Conservation (phyloP, 2,329 filamentous ascomycete genomes). For the Trichothecium sympodiale region DNA sequence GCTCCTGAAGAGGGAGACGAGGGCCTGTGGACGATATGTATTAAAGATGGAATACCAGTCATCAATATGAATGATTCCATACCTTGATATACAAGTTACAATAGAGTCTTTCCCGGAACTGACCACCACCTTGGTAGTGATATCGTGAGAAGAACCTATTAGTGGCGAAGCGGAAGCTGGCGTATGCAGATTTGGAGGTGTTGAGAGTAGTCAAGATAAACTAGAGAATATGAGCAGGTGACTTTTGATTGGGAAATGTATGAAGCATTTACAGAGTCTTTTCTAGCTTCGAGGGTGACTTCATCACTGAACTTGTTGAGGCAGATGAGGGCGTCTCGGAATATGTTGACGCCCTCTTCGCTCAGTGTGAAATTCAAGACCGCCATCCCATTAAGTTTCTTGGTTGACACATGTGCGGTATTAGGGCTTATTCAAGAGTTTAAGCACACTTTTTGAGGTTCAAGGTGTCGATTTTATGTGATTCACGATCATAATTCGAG, state of each 20-base stretch:
- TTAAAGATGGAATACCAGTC: conserved; percentile 7
- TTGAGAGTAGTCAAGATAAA: conserved; percentile 67
- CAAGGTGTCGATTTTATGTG: no score
- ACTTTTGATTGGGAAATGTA: background rate
- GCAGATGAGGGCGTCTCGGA: conserved; percentile 65
- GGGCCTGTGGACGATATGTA: conserved; percentile 30
- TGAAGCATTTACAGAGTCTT: conserved; percentile 45
- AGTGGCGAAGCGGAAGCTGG: conserved; percentile 57
- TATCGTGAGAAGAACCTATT: conserved; percentile 65
- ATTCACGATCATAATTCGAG: no score
- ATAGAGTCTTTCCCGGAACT: conserved; percentile 51
- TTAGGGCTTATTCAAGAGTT: no score
- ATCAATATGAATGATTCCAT: no score
- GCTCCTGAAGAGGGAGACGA: conserved; percentile 65
- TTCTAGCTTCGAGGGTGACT: conserved; percentile 62
- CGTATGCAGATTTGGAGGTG: conserved; percentile 70
- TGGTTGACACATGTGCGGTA: no score
- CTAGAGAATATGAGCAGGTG: conserved; percentile 25
- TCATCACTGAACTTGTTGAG: conserved; percentile 71
- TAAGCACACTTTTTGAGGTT: no score
- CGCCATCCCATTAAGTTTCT: conserved; percentile 30
- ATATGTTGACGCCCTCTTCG: conserved; percentile 57
- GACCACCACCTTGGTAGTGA: conserved; percentile 45
- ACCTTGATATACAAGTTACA: conserved; percentile 67
- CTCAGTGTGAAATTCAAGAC: conserved; percentile 63